Conservation (phyloP, 352 stramenopile species). For the Globisporangium nodosum region DNA sequence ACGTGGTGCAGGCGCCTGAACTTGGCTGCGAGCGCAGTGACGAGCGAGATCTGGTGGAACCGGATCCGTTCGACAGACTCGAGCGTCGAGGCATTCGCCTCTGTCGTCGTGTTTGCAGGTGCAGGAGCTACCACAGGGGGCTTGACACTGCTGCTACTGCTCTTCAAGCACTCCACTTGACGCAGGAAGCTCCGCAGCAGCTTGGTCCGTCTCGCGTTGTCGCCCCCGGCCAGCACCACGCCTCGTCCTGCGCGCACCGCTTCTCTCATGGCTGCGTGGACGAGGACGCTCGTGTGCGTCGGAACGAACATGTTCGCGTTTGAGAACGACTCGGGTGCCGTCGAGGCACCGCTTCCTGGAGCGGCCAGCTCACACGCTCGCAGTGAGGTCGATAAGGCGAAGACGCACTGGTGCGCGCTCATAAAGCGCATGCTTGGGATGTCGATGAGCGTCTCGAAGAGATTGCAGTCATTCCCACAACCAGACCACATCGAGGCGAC, state of each 20-base stretch:
- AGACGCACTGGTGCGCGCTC: conserved; percentile 5
- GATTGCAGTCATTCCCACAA: conserved; percentile 19
- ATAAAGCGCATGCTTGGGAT: conserved; percentile 25
- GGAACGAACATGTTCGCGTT: conserved; percentile 31
- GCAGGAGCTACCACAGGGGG: too few species aligned
- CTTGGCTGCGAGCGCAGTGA: conserved; percentile 26
- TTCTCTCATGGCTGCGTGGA: conserved; percentile 37
- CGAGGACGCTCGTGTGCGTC: conserved; percentile 30
- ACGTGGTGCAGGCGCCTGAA: conserved; percentile 12
- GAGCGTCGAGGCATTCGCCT: conserved; percentile 9
- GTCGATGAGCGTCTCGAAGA: conserved; percentile 38
- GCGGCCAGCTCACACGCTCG: not conserved
- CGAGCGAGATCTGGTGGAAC: conserved; percentile 36
- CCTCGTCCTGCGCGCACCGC: conserved; percentile 28
- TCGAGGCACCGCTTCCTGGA: not conserved
- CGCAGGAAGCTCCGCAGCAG: conserved; percentile 30
- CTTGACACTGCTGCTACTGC: not conserved
- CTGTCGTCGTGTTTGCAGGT: not conserved
- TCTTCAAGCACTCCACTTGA: conserved; percentile 15
- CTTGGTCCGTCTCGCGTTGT: conserved; percentile 24
- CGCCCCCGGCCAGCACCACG: conserved; percentile 28
- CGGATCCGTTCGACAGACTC: conserved; percentile 39
- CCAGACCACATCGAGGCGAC: conserved; percentile 20
- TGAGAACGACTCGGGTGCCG: not conserved
- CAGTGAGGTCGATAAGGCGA: not conserved